These are phyloP conservation scores for Suillus occidentalis DNA, from an alignment of 768 basidiomycete genomes.

Conservation along the genomic window DNA sequence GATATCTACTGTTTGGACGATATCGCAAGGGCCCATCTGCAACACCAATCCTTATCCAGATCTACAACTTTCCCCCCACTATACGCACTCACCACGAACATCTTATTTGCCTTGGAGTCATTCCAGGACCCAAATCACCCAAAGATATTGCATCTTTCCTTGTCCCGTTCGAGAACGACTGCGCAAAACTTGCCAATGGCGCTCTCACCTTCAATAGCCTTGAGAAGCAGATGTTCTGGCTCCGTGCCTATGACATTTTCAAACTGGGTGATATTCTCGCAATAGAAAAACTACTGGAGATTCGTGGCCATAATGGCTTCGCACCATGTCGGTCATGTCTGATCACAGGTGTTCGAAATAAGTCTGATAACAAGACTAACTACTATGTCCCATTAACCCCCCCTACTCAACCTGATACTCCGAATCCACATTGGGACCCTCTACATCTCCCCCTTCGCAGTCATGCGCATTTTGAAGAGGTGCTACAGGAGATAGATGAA, in stretches of 20 bases:
- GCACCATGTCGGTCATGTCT: constrained; percentile 35
- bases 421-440: constrained; percentile 8
- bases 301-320: constrained; percentile 39
- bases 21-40: constrained; percentile 9
- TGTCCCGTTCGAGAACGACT: constrained; percentile 26
- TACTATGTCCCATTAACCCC: constrained; percentile 3
- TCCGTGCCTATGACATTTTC: constrained; percentile 23
- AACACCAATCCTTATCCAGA: neutral
- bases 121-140: constrained; percentile 36
- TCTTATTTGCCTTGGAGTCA: constrained; percentile 30
- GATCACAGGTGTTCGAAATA: constrained; percentile 8
- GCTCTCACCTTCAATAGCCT: constrained; percentile 12
- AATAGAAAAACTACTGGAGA: constrained; percentile 28
- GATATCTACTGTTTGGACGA: constrained; percentile 39
- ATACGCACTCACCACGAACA: constrained; percentile 8
- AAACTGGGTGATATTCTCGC: constrained; percentile 36
- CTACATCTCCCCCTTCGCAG: constrained; percentile 34
- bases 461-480: constrained; percentile 29
- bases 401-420: neutral
- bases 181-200: constrained; percentile 14
- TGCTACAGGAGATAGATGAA: constrained; percentile 24
- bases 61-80: neutral
- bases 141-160: constrained; percentile 35
- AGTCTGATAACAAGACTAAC: constrained; percentile 10
- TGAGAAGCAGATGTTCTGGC: constrained; percentile 8